Base-by-base conservation (phyloP, 78 protist genomes). In the Dictyostelium citrinum region DNA sequence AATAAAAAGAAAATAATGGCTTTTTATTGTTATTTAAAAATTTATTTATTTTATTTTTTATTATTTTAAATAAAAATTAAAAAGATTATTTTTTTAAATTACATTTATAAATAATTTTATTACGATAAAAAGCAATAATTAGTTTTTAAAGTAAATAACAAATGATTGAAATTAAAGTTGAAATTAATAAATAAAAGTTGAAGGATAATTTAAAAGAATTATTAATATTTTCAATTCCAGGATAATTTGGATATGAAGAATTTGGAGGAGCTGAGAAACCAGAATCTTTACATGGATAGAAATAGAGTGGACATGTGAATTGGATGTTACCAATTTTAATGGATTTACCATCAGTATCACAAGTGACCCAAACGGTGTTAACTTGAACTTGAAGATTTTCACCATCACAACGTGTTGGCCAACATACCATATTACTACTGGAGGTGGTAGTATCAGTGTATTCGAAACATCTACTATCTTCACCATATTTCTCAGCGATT, bases 391-490 rank as follows among this genome's bases (percentile, higher is more conserved):
- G 39, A 79, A 74, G 80, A 22, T 37, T 1, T 37, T 27, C 27
- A 9, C 22, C 41, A 7, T 4, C 8, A 55, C 84, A 79, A 29
- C 80, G 35, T 39, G 49, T 39, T 17, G 64, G 17, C 93, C 93
- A 86, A 64, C 93, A 86, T 9, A 84, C 83, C 17, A n/a, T 9
- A 46, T 29, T 31, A 14, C 14, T 3, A n/a, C 24, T 27, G 37
- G 37, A 10, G 7, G 29, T 0, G 10, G 11, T 39, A 0, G 77
- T 27, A 11, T 22, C 27, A 10, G 24, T 55, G 24, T 78, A 86
- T 78, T 86, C 93, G n/a, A 86, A 86, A 33, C 93, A 86, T 27
- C 84, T 70, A 78, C 93, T 86, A 41, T 86, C 74, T 0, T 35
- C 43, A 5, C 85, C 83, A 29, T 64, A 86, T 1, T n/a, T 5